Percentiles rank a stretch among this genome's conserved stretches.
These are phyloP conservation scores for Thozetella sp. DNA, from an alignment of 495 filamentous ascomycete species.

Conservation along the genomic window DNA sequence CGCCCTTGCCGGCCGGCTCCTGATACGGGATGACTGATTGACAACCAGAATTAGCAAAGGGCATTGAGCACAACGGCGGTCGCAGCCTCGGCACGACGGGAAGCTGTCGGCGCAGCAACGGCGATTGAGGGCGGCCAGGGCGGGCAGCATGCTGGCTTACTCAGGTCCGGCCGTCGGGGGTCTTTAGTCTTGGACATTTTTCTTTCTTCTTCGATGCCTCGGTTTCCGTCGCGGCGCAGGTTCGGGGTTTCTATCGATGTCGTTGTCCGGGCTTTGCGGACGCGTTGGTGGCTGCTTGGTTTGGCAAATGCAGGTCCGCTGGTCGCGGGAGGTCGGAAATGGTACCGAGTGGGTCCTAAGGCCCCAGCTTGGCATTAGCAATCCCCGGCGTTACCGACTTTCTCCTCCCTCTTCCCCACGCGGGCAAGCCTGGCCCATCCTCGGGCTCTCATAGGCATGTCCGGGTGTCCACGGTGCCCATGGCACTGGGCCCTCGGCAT, in stretches of 20 bases:
- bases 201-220: slow-evolving; percentile 72
- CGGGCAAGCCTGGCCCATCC: not conserved
- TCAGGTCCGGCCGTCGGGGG: slow-evolving; percentile 82
- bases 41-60: not conserved
- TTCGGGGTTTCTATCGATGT: not conserved
- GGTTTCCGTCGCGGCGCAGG: not conserved
- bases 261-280: not conserved
- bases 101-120: slow-evolving; percentile 12
- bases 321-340: not conserved
- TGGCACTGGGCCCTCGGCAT: too few species aligned
- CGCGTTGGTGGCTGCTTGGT: not conserved
- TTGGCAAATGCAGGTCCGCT: not conserved
- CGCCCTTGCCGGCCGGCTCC: slow-evolving; percentile 45
- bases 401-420: not conserved
- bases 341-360: not conserved
- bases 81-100: slow-evolving; percentile 9
- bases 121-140: not conserved
- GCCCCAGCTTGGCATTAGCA: not conserved
- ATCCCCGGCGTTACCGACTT: not conserved
- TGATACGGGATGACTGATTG: slow-evolving; percentile 51
- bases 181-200: slow-evolving; percentile 64
- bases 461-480: too few species aligned
- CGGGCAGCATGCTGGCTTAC: too few species aligned
- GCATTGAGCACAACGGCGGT: slow-evolving; percentile 25
- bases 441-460: too few species aligned